These are phyloP conservation scores for Achaetomium macrosporum DNA, from an alignment of 2,329 filamentous ascomycete genomes.

Conservation along the genomic window DNA sequence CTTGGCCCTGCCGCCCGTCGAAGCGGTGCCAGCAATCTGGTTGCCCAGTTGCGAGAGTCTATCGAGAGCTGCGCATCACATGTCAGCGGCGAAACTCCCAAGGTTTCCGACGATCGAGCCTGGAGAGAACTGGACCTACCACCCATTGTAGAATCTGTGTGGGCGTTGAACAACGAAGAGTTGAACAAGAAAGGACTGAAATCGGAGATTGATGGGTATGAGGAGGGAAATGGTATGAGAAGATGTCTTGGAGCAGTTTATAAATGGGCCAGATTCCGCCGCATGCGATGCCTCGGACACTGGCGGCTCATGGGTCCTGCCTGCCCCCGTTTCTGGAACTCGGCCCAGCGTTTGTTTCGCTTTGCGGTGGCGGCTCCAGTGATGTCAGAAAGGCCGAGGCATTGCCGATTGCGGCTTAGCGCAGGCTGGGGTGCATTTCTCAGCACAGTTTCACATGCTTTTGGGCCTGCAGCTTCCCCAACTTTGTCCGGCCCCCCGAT, in stretches of 20 bases:
- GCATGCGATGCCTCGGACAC: slow-evolving; percentile 11
- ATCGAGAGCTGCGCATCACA: slow-evolving; percentile 42
- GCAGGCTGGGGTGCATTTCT: slow-evolving; percentile 16
- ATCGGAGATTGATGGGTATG: not conserved
- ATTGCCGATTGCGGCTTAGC: slow-evolving; percentile 24
- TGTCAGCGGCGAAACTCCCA: slow-evolving; percentile 4
- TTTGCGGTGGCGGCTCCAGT: slow-evolving; percentile 19
- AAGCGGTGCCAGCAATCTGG: slow-evolving; percentile 46
- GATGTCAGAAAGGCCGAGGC: slow-evolving; percentile 28
- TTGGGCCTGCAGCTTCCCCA: not conserved
- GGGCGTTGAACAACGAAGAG: not conserved
- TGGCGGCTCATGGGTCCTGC: slow-evolving; percentile 2
- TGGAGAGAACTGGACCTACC: slow-evolving; percentile 14
- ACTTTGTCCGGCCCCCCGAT: no score
- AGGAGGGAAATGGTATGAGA: not conserved
- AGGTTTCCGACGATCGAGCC: not conserved
- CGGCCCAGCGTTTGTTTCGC: slow-evolving; percentile 9
- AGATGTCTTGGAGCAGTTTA: not conserved
- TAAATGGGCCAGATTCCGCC: slow-evolving; percentile 2
- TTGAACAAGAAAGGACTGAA: not conserved
- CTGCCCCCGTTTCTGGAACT: slow-evolving; percentile 5
- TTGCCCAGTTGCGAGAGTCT: slow-evolving; percentile 55
- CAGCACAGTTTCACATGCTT: slow-evolving; percentile 14
- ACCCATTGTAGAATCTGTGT: slow-evolving; percentile 20
- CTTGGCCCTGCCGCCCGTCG: slow-evolving; percentile 44